Percentiles rank a stretch among this genome's conserved stretches.
Conservation (phyloP, 257 asterid species). For the Rhazya stricta region DNA sequence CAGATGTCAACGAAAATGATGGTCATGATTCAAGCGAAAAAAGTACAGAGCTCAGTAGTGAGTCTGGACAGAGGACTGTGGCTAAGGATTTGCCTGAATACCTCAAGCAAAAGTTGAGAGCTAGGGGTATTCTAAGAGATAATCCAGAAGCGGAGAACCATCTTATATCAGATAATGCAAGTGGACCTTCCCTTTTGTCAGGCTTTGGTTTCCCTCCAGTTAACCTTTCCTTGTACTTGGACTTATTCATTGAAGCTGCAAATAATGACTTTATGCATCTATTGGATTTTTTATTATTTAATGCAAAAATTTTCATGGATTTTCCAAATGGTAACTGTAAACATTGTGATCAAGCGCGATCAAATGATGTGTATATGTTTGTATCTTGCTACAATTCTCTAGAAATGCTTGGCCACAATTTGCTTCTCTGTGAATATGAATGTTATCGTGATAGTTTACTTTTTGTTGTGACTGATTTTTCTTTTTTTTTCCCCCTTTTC, state of each 20-base stretch:
- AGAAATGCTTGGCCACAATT: not conserved
- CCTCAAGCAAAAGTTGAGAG: constrained; percentile 84
- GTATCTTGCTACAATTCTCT: not conserved
- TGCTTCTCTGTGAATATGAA: not conserved
- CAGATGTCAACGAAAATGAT: constrained; percentile 36
- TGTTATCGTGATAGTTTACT: not conserved
- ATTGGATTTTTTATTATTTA: not conserved
- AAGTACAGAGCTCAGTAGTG: constrained; percentile 36
- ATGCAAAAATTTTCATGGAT: not conserved
- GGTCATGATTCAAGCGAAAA: constrained; percentile 33
- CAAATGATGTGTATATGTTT: not conserved
- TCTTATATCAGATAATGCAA: constrained; percentile 37
- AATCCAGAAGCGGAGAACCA: constrained; percentile 28
- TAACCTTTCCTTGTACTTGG: not conserved
- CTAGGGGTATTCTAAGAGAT: constrained; percentile 85
- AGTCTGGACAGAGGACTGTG: constrained; percentile 37
- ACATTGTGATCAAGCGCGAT: not conserved
- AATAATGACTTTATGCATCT: not conserved
- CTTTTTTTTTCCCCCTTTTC: not conserved
- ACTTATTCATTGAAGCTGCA: not conserved
- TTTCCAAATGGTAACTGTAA: not conserved
- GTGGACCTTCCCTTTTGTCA: constrained; percentile 20
- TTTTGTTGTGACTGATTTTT: not conserved
- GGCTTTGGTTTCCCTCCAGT: constrained; percentile 8
- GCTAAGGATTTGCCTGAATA: constrained; percentile 72